Evolutionary conservation across 768 basidiomycete genomes (phyloP), one percentile per base, ranked within the genome.

Genomic region (Termitomyces sp.): DNA sequence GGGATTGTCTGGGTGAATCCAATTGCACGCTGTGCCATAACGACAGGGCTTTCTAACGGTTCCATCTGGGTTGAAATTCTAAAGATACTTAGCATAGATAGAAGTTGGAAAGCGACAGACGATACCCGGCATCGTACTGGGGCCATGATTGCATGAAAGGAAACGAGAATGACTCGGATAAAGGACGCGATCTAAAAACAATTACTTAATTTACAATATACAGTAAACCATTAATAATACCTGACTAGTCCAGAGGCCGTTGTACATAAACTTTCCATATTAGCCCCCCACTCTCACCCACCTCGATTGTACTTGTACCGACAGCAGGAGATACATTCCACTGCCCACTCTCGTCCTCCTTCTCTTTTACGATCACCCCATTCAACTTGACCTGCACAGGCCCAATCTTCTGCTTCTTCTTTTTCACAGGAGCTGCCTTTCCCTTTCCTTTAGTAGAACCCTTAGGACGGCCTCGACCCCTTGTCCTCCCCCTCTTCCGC

Each of bases 241-340:
- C 35, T 39, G 43, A 64, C 20, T 48, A 50, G 11, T 60, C 67
- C 56, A 72, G 54, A 23, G 36, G 23, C 40, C 82, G 76, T 60
- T 84, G 81, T 40, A 85, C 69, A 64, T 86, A 86, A 22, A 88
- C 73, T 67, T 85, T 89, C 88, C 88, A 90, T 23, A 81, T 67
- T 60, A 83, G 66, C 10, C 87, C 87, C 32, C 81, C 84, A 62
- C 78, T 79, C 71, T 88, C 87, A 32, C 89, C 88, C 23, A 93
- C 70, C 66, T 92, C 91, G 27, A 93, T 66, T 16, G 83, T 70
- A 60, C 82, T 88, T 5, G 73, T 62, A 13, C 91, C 91, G 4
- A 73, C 65, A 1, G 80, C 74, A 16, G 90, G 68, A 16, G 79
- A 77, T 15, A 89, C 70, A 60, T 79, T 76, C 91, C 90, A 92